phyloP scores from a whole-genome alignment of 306 rosid genomes.

The Ziziphus jujuba region DNA sequence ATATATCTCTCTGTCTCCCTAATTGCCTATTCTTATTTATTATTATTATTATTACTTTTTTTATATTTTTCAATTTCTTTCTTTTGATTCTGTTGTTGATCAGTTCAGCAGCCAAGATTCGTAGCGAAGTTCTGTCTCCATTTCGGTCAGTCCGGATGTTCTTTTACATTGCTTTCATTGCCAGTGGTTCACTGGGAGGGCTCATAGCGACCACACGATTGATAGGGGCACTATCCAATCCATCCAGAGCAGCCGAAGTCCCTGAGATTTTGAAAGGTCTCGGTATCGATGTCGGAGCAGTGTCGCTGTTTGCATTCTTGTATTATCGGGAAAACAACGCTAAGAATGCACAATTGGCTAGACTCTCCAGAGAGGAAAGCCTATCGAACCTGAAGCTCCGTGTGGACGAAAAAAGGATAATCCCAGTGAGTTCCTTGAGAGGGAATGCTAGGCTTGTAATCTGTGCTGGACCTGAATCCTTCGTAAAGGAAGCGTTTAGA shows the following conservation, averaged over 20 bases:
- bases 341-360: conserved; percentile 69
- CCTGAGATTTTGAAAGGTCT: conserved; percentile 64
- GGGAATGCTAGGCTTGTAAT: conserved; percentile 88
- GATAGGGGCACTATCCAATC: conserved; percentile 63
- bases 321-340: conserved; percentile 77
- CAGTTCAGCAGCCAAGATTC: conserved; percentile 80
- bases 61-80: conserved; percentile 12
- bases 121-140: conserved; percentile 84
- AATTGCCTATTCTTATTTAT: neutral
- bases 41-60: too few relatives aligned
- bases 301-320: conserved; percentile 68
- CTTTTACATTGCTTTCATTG: conserved; percentile 64
- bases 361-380: conserved; percentile 81
- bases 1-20: neutral
- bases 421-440: conserved; percentile 65
- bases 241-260: conserved; percentile 59
- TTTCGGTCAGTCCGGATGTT: conserved; percentile 89
- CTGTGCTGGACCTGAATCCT: conserved; percentile 80
- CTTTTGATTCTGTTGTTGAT: conserved; percentile 7
- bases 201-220: conserved; percentile 72
- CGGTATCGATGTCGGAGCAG: conserved; percentile 84
- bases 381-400: conserved; percentile 87
- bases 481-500: conserved; percentile 60
- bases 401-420: conserved; percentile 58
- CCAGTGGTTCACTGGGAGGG: conserved; percentile 72